A percentile compares a stretch with the other conserved stretches of the same genome.
phyloP scores from a whole-genome alignment of 75 land plant species.

The Chamaecyparis obtusa region DNA sequence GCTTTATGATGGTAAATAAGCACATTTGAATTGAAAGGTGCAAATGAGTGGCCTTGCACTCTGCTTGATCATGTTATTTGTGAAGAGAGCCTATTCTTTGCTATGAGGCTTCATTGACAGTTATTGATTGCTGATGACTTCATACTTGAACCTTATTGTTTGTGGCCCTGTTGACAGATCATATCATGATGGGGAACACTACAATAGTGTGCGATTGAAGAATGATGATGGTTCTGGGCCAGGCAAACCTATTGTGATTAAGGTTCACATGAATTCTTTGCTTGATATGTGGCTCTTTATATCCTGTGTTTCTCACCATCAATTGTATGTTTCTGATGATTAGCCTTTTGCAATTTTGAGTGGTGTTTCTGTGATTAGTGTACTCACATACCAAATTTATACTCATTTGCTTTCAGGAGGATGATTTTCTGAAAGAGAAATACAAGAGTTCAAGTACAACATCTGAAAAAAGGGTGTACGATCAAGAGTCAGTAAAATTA shows the following conservation, averaged over 20 bases:
- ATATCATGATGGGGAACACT: constrained; percentile 92
- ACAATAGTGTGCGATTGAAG: constrained; percentile 76
- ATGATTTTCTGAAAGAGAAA: constrained; percentile 47
- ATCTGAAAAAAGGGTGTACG: background rate
- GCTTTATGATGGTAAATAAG: background rate
- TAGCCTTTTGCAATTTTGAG: background rate
- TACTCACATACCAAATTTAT: background rate
- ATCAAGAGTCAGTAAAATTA: constrained; percentile 38
- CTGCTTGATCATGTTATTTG: background rate
- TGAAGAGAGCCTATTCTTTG: background rate
- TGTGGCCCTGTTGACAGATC: constrained; percentile 47
- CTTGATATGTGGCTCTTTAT: background rate
- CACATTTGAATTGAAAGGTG: background rate
- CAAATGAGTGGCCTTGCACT: background rate
- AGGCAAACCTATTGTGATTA: constrained; percentile 61
- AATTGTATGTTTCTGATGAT: background rate
- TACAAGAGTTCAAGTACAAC: constrained; percentile 17
- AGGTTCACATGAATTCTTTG: constrained; percentile 38
- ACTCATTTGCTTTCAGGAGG: constrained; percentile 32
- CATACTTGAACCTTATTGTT: background rate
- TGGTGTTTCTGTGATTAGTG: background rate
- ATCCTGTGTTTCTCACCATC: background rate
- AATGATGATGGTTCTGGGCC: constrained; percentile 77
- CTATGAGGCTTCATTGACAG: background rate
- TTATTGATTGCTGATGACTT: background rate